These are phyloP conservation scores for Globisporangium cylindrosporum DNA, from an alignment of 352 stramenopile species.

Conservation along the genomic window DNA sequence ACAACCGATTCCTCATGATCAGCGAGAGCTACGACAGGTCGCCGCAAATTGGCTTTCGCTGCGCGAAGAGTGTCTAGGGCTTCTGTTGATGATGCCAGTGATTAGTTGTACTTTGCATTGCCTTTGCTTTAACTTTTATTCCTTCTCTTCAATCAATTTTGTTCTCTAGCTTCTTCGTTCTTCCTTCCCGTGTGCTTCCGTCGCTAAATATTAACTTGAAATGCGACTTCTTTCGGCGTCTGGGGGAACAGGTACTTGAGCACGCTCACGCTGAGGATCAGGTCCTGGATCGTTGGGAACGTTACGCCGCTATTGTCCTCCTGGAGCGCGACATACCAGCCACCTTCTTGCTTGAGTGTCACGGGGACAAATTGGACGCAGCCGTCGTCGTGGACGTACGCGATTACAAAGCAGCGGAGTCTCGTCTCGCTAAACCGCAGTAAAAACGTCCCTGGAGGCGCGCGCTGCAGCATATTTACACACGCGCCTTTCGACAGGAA, in stretches of 20 bases:
- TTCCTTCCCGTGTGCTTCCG: neutral
- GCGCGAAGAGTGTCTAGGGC: slow-evolving; percentile 31
- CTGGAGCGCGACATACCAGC: slow-evolving; percentile 68
- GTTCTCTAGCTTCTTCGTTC: neutral
- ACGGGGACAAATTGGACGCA: slow-evolving; percentile 78
- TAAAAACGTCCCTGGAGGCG: slow-evolving; percentile 71
- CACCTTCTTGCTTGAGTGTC: slow-evolving; percentile 36
- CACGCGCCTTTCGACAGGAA: slow-evolving; percentile 83
- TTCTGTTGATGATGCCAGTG: neutral
- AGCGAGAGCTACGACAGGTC: slow-evolving; percentile 76
- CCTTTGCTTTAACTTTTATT: neutral
- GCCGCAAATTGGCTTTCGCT: slow-evolving; percentile 73
- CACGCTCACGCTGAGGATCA: slow-evolving; percentile 77
- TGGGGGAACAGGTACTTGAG: slow-evolving; percentile 81
- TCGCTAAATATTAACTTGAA: slow-evolving; percentile 26
- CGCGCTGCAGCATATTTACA: slow-evolving; percentile 68
- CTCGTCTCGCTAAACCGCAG: slow-evolving; percentile 79
- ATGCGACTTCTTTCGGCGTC: slow-evolving; percentile 71
- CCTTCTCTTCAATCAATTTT: neutral
- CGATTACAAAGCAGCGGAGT: slow-evolving; percentile 64
- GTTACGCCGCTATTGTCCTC: slow-evolving; percentile 43
- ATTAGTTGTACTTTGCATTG: neutral
- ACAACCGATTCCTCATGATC: slow-evolving; percentile 77
- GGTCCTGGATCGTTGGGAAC: slow-evolving; percentile 59
- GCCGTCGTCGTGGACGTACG: slow-evolving; percentile 55